Conservation (phyloP, 2,329 filamentous ascomycete genomes). For the Botrytis galanthina region DNA sequence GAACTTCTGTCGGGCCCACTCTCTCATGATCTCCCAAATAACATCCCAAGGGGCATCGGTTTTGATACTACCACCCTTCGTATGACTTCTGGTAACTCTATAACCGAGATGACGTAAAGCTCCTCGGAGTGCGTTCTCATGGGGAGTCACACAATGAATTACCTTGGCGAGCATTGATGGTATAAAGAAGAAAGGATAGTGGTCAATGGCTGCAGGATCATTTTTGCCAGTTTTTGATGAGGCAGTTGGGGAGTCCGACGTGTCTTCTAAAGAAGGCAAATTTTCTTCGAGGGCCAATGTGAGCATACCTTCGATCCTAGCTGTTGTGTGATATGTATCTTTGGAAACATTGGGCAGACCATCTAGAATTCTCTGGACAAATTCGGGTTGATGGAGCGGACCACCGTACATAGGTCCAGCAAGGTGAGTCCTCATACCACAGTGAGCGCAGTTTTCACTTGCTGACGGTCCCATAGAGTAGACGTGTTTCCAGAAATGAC, state of each 20-base stretch:
- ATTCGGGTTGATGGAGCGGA: conserved; percentile 78
- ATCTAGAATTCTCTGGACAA: conserved; percentile 75
- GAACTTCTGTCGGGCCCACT: conserved; percentile 80
- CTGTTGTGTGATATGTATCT: conserved; percentile 73
- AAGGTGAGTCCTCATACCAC: conserved; percentile 80
- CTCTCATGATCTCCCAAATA: conserved; percentile 89
- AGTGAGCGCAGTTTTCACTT: conserved; percentile 72
- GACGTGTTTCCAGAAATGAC: conserved; percentile 73
- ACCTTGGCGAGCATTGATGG: conserved; percentile 72
- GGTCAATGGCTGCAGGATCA: conserved; percentile 65
- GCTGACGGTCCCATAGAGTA: conserved; percentile 69
- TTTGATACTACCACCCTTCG: conserved; percentile 85
- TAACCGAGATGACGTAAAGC: conserved; percentile 81
- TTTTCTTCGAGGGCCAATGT: conserved; percentile 79
- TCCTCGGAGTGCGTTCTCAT: conserved; percentile 76
- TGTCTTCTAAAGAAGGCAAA: conserved; percentile 27
- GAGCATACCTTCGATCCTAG: conserved; percentile 87
- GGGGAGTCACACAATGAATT: conserved; percentile 75
- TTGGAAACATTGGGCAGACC: conserved; percentile 66
- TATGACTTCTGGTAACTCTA: conserved; percentile 79
- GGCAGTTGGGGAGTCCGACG: conserved; percentile 35
- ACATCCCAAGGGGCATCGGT: conserved; percentile 89
- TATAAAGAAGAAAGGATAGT: conserved; percentile 82
- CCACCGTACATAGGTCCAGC: conserved; percentile 95
- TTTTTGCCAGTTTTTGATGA: conserved; percentile 44